A percentile compares a stretch with the other conserved stretches of the same genome.
phyloP scores from a whole-genome alignment of 169 alveolate genomes.

The Plasmodium vivax region DNA sequence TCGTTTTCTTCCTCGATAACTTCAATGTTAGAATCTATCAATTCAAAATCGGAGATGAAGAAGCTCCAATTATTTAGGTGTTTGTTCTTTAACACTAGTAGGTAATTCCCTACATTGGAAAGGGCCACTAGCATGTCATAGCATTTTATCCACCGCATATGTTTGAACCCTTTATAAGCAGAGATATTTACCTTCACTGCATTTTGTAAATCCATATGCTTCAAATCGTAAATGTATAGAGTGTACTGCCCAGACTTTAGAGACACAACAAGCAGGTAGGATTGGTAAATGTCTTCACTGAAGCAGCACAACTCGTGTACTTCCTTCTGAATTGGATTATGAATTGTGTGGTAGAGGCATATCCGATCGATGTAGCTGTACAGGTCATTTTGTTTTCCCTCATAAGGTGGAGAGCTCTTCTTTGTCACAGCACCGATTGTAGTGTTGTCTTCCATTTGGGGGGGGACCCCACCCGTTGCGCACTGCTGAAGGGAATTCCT shows the following conservation, averaged over 20 bases:
- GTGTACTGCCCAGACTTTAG: conserved; percentile 64
- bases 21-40: conserved; percentile 68
- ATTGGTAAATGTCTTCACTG: conserved; percentile 67
- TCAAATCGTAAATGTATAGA: conserved; percentile 60
- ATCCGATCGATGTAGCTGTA: conserved; percentile 54
- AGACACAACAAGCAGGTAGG: conserved; percentile 39
- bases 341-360: conserved; percentile 46
- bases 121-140: conserved; percentile 66
- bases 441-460: background rate
- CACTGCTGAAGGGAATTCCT: background rate
- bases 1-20: conserved; percentile 71
- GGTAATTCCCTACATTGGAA: conserved; percentile 24
- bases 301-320: conserved; percentile 46
- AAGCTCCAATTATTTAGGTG: conserved; percentile 74
- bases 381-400: background rate
- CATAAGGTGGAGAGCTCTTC: too few species aligned
- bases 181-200: conserved; percentile 68
- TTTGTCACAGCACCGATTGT: background rate
- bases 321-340: conserved; percentile 72
- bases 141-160: conserved; percentile 48
- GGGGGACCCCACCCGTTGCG: background rate
- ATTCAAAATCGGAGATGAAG: conserved; percentile 68
- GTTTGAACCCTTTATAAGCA: conserved; percentile 65
- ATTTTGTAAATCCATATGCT: conserved; percentile 63
- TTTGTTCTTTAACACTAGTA: conserved; percentile 47